phyloP scores from a whole-genome alignment of 1,284 basidiomycete species.

The Boletus chippewaensis region DNA sequence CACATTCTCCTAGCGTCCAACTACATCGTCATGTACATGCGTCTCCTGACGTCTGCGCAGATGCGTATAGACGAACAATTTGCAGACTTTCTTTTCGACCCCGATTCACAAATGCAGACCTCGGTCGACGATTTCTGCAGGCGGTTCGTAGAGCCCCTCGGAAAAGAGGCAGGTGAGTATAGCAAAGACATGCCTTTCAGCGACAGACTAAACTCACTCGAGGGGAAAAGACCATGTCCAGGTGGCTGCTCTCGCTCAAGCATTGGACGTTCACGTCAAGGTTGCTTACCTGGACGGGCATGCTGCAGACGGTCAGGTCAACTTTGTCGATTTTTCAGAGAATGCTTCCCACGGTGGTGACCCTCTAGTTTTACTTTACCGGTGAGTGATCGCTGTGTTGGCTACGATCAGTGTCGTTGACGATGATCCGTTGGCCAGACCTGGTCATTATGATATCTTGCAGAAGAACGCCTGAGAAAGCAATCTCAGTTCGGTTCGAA shows the following conservation, averaged over 20 bases:
- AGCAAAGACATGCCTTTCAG: not conserved
- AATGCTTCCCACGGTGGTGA: constrained; percentile 31
- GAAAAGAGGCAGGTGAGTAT: constrained; percentile 69
- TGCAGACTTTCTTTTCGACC: constrained; percentile 70
- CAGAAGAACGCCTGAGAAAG: constrained; percentile 19
- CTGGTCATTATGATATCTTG: constrained; percentile 74
- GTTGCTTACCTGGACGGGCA: constrained; percentile 76
- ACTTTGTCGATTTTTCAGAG: constrained; percentile 67
- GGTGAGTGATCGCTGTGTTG: constrained; percentile 41
- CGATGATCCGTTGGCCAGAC: constrained; percentile 36
- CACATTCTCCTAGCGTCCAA: constrained; percentile 47
- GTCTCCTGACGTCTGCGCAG: constrained; percentile 76
- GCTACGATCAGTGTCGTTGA: not conserved
- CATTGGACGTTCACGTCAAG: constrained; percentile 61
- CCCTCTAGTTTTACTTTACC: constrained; percentile 63
- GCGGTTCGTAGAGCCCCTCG: constrained; percentile 70
- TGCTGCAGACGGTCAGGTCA: constrained; percentile 43
- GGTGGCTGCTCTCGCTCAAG: constrained; percentile 71
- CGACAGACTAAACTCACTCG: constrained; percentile 2
- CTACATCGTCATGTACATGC: constrained; percentile 67
- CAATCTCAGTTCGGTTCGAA: not conserved
- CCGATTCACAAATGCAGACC: constrained; percentile 49
- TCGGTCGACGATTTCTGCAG: constrained; percentile 65
- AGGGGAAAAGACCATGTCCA: constrained; percentile 65
- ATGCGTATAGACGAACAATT: constrained; percentile 58